phyloP scores from a whole-genome alignment of 2,329 filamentous ascomycete species.

The Huntiella savannae region DNA sequence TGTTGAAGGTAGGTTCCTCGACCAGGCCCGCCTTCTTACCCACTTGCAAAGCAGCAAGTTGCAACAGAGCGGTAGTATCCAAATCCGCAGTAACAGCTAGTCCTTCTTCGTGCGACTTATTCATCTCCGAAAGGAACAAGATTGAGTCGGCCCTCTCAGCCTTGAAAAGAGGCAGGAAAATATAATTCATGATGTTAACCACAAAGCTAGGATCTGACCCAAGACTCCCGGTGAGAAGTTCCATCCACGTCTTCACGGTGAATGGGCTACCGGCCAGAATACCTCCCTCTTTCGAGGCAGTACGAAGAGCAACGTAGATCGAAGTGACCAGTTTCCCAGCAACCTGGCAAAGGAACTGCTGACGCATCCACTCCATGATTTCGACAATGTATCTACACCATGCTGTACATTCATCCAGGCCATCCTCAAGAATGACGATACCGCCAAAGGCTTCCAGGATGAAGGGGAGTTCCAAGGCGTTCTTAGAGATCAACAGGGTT shows the following conservation, averaged over 20 bases:
- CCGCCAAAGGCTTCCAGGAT: constrained; percentile 25
- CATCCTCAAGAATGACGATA: constrained; percentile 16
- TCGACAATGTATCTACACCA: constrained; percentile 34
- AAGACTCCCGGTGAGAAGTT: constrained; percentile 35
- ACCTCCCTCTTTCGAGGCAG: constrained; percentile 15
- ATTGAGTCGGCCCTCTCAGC: constrained; percentile 33
- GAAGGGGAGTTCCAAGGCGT: constrained; percentile 30
- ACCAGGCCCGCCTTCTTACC: constrained; percentile 53
- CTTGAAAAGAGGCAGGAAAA: constrained; percentile 44
- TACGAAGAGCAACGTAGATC: constrained; percentile 30
- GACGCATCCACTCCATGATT: constrained; percentile 35
- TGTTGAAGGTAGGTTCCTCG: constrained; percentile 32
- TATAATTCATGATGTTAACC: constrained; percentile 44
- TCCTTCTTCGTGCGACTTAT: constrained; percentile 27
- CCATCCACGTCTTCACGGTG: constrained; percentile 30
- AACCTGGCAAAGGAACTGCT: constrained; percentile 38
- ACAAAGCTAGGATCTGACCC: constrained; percentile 30
- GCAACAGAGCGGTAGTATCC: constrained; percentile 36
- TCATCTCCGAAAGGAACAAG: constrained; percentile 38
- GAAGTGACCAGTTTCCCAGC: constrained; percentile 43
- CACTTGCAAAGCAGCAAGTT: constrained; percentile 48
- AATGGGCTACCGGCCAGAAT: constrained; percentile 14
- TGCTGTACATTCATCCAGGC: constrained; percentile 19
- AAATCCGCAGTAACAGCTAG: constrained; percentile 20
- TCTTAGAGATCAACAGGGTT: constrained; percentile 45